These are phyloP conservation scores for Anethum foeniculum DNA, from an alignment of 140 eudicot species.

Conservation along the genomic window DNA sequence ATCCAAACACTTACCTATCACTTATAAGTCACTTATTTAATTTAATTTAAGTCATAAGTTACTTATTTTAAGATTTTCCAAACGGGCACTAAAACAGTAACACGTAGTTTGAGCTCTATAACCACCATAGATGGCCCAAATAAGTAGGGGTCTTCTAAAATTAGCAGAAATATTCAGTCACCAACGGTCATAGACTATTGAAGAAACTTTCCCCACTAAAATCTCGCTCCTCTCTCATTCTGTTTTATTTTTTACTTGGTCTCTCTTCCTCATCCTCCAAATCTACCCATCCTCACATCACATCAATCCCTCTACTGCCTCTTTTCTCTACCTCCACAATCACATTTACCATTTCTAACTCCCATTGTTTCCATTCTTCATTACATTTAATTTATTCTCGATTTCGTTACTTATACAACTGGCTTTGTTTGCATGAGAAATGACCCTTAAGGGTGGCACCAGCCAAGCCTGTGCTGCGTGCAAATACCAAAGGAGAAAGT, in stretches of 20 bases:
- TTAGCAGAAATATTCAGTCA: constrained; percentile 6
- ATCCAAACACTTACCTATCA: too few relatives aligned
- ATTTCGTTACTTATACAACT: neutral
- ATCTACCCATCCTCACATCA: constrained; percentile 28
- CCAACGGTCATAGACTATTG: constrained; percentile 31
- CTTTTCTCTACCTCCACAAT: neutral
- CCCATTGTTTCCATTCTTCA: neutral
- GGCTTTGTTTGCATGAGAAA: constrained; percentile 15
- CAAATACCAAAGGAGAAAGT: constrained; percentile 74
- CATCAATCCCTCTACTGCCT: neutral
- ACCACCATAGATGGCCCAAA: constrained; percentile 6
- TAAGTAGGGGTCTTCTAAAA: neutral
- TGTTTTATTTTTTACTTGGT: constrained; percentile 26
- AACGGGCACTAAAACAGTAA: neutral
- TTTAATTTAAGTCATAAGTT: too few relatives aligned
- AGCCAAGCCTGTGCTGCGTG: constrained; percentile 98
- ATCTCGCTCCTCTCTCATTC: constrained; percentile 18
- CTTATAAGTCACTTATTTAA: too few relatives aligned
- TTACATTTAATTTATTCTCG: neutral
- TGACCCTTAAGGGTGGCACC: constrained; percentile 87
- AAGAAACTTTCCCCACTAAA: constrained; percentile 35
- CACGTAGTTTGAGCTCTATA: neutral
- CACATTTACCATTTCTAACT: neutral
- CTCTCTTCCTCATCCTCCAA: constrained; percentile 29
- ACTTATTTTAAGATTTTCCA: too few relatives aligned